Percentiles rank a stretch among this genome's conserved stretches.
Conservation (phyloP, 2,329 filamentous ascomycete genomes). For the Verticillium klebahnii region DNA sequence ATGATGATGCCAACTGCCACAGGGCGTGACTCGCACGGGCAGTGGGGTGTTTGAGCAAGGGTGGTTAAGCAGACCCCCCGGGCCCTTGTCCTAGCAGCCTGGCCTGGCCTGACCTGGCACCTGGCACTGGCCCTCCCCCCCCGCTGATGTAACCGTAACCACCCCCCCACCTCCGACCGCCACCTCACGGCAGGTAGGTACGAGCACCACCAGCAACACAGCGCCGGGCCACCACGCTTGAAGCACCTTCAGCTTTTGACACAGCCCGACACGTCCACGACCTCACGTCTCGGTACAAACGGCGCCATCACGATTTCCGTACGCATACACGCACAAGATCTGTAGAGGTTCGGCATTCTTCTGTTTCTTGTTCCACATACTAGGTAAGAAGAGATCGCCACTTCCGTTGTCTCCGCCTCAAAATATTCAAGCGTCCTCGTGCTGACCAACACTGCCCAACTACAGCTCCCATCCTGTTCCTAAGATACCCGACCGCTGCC, state of each 20-base stretch:
- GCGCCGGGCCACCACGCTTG: too few species aligned
- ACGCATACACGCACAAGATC: neutral
- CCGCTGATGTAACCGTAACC: slow-evolving; percentile 1
- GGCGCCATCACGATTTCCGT: neutral
- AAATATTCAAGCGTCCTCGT: neutral
- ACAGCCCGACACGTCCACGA: neutral
- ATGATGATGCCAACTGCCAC: neutral
- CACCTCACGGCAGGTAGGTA: neutral
- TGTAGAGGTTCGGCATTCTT: neutral
- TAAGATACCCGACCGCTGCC: neutral
- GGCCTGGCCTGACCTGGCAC: neutral
- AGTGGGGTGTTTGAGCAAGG: too few species aligned
- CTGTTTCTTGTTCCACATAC: neutral
- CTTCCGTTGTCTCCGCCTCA: neutral
- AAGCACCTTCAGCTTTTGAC: neutral
- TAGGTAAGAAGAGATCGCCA: neutral
- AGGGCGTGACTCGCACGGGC: too few species aligned
- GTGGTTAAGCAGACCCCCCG: neutral
- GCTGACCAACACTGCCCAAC: neutral
- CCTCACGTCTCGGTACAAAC: neutral
- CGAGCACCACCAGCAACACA: too few species aligned
- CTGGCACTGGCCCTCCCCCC: neutral
- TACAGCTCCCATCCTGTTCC: neutral
- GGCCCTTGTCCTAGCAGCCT: neutral
- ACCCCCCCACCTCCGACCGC: neutral